Evolutionary conservation across 345 rosid genomes (phyloP), one percentile per base, ranked within the genome.

Genomic region (Zanthoxylum bungeanum): DNA sequence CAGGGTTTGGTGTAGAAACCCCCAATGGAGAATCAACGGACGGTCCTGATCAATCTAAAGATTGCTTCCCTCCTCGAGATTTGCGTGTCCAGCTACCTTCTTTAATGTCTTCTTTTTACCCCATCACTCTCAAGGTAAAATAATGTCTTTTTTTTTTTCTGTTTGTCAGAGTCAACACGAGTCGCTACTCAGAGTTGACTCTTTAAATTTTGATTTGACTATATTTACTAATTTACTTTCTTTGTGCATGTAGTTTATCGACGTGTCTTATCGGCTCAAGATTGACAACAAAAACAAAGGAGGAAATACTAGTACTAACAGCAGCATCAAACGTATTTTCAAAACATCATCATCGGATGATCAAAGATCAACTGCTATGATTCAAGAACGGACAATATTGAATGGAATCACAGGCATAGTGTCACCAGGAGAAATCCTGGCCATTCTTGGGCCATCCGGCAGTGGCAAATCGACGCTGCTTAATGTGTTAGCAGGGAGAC

Each of bases 391-490:
- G 34, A 84, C 80, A 1, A 84, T 94, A 59, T 83, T 94, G 52
- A 75, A 62, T 10, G 92, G 90, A 31, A 79, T 94, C 64, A 87
- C 97, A 7, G 98, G 97, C 34, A 79, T 85, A 83, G 92, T 84
- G 0, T 87, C 91, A 0, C 97, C 98, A 0, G 98, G 98, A 1
- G 97, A 94, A 84, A 84, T 90, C 75, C 80, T 94, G 76, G 97
- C 98, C 49, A 67, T 94, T 69, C 90, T 94, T 4, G 98, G 98
- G 2, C 98, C 98, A 0, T 94, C 97, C 0, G 98, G 98, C n/a
- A 85, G 98, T 36, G 98, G 98, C 0, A 94, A 94, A 74, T 94
- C 98, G 1, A 88, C 98, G 33, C 79, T 94, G 31, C 84, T 94
- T 1, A 90, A 89, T 80, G 93, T 91, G 2, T 72, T 94, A 0